Conservation (phyloP, 352 stramenopile species). For the Phytophthora constricta region DNA sequence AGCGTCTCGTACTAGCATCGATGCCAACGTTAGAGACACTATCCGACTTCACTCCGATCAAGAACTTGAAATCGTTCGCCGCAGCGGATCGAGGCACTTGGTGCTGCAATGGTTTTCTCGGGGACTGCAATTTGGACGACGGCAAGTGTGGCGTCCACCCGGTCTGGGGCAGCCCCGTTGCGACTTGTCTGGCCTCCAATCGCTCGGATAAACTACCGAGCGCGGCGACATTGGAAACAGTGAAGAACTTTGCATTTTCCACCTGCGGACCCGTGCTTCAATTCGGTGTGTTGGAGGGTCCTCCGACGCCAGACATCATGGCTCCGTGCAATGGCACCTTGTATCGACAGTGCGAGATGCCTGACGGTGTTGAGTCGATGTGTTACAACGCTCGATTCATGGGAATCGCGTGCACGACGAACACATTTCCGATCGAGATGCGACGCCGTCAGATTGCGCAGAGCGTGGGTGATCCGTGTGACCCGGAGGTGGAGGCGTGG, state of each 20-base stretch:
- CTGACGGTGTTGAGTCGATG: constrained; percentile 16
- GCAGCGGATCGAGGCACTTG: constrained; percentile 3
- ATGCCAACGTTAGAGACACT: constrained; percentile 4
- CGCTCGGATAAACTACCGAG: not conserved
- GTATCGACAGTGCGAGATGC: constrained; percentile 25
- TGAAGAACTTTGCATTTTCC: not conserved
- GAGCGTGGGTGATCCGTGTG: constrained; percentile 27
- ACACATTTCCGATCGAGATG: constrained; percentile 30
- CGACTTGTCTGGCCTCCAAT: constrained; percentile 5
- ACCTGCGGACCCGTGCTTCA: not conserved
- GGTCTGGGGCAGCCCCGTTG: constrained; percentile 7
- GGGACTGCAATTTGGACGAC: constrained; percentile 14
- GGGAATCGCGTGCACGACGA: constrained; percentile 33
- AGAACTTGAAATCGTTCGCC: constrained; percentile 18
- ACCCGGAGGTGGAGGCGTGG: constrained; percentile 41
- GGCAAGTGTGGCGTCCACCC: constrained; percentile 9
- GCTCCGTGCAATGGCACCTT: constrained; percentile 31
- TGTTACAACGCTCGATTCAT: constrained; percentile 46
- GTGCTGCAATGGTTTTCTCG: constrained; percentile 41
- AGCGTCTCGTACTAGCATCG: constrained; percentile 20
- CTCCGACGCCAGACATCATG: constrained; percentile 2
- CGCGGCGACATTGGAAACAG: not conserved
- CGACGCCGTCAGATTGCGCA: constrained; percentile 38
- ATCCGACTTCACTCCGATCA: constrained; percentile 13
- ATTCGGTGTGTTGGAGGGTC: not conserved